These are phyloP conservation scores for Viridothelium virens DNA, from an alignment of 495 filamentous ascomycete species.

Conservation along the genomic window DNA sequence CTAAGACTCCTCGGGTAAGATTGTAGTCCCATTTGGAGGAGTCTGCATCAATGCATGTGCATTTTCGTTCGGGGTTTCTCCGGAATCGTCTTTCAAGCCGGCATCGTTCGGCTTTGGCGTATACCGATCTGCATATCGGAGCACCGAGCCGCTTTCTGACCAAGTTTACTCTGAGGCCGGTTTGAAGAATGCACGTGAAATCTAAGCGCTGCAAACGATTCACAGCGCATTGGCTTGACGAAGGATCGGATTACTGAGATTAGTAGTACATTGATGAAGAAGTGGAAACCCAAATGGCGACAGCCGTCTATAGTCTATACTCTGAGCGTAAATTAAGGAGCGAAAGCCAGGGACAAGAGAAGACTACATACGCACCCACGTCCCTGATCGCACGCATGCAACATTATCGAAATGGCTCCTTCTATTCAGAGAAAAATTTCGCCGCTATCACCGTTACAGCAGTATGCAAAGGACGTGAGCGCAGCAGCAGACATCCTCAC, in stretches of 20 bases:
- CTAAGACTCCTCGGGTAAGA: too few species aligned
- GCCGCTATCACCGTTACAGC: background rate
- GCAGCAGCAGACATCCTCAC: background rate
- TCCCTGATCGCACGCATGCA: background rate
- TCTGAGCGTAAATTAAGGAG: background rate
- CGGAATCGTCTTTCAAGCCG: too few species aligned
- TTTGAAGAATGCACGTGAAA: background rate
- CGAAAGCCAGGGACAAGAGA: background rate
- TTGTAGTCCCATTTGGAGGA: too few species aligned
- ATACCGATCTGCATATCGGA: slow-evolving; percentile 3
- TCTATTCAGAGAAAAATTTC: background rate
- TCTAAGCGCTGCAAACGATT: background rate
- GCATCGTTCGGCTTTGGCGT: background rate
- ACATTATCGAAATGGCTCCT: background rate
- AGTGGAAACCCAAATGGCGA: background rate
- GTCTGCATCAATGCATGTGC: too few species aligned
- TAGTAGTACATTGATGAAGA: background rate
- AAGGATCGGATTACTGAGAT: background rate
- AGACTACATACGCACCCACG: background rate
- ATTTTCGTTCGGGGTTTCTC: too few species aligned
- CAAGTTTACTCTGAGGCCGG: background rate
- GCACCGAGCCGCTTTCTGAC: background rate
- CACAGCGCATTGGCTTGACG: background rate
- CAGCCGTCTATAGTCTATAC: background rate
- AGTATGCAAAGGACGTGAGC: slow-evolving; percentile 3